These are phyloP conservation scores for Gossypium lobatum DNA, from an alignment of 441 rosid species.

Conservation along the genomic window DNA sequence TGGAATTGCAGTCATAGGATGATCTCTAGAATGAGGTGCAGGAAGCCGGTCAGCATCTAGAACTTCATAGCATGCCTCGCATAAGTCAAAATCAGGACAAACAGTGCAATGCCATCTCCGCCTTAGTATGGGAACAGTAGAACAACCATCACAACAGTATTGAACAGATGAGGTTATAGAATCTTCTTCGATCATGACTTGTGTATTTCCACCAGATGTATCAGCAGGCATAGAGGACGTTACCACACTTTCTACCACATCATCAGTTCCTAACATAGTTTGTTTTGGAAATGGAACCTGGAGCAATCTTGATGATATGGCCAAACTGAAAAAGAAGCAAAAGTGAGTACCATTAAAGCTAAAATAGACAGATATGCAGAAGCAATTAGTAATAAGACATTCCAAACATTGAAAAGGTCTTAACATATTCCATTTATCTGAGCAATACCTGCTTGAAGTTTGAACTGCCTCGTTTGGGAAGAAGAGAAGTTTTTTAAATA, in stretches of 20 bases:
- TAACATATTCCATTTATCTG: not conserved
- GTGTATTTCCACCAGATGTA: conserved; percentile 62
- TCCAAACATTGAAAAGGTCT: not conserved
- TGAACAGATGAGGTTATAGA: conserved; percentile 96
- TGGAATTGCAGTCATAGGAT: conserved; percentile 96
- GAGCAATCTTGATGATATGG: conserved; percentile 97
- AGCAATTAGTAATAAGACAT: conserved; percentile 1
- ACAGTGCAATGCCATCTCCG: conserved; percentile 99
- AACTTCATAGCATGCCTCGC: conserved; percentile 96
- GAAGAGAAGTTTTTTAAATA: conserved; percentile 83
- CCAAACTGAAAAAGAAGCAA: conserved; percentile 60
- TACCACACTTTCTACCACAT: conserved; percentile 57
- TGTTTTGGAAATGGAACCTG: conserved; percentile 99
- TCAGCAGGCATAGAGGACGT: conserved; percentile 56
- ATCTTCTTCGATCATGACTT: conserved; percentile 97
- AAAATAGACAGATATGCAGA: conserved; percentile 10
- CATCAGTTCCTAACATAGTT: conserved; percentile 89
- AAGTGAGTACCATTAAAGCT: conserved; percentile 21
- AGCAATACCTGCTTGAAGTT: conserved; percentile 90
- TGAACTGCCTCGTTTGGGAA: conserved; percentile 87
- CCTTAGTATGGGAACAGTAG: conserved; percentile 96
- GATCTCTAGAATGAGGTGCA: conserved; percentile 95
- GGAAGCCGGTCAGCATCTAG: conserved; percentile 88
- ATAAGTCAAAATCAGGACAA: conserved; percentile 98
- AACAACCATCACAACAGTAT: conserved; percentile 99